Conservation (phyloP, 768 basidiomycete species). For the Rhodotorula taiwanensis region DNA sequence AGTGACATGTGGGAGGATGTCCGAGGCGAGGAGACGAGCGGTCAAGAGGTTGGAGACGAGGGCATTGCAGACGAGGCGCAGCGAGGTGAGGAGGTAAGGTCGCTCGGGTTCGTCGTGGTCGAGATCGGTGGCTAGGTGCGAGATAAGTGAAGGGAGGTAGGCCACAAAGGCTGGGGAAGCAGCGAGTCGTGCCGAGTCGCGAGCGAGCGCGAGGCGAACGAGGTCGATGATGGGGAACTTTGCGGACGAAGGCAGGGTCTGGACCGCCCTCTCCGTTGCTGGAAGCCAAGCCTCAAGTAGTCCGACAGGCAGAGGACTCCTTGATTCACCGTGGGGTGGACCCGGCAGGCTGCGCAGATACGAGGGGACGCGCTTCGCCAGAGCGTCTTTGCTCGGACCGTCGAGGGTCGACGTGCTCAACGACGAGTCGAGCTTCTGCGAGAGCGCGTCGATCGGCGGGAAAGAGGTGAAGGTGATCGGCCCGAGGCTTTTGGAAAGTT, state of each 20-base stretch:
- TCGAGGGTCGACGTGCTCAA: slow-evolving; percentile 45
- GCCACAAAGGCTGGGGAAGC: neutral
- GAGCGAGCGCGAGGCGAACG: slow-evolving; percentile 71
- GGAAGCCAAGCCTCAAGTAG: slow-evolving; percentile 43
- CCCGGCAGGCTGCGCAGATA: slow-evolving; percentile 52
- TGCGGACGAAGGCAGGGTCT: slow-evolving; percentile 33
- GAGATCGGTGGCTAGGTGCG: slow-evolving; percentile 6
- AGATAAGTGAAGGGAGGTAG: slow-evolving; percentile 4
- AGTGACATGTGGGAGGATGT: slow-evolving; percentile 1
- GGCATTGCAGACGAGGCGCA: slow-evolving; percentile 44
- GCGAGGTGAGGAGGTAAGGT: slow-evolving; percentile 44
- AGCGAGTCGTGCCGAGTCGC: slow-evolving; percentile 3
- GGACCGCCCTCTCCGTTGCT: slow-evolving; percentile 34
- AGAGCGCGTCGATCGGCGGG: slow-evolving; percentile 61
- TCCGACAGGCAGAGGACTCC: neutral
- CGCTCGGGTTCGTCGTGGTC: slow-evolving; percentile 21
- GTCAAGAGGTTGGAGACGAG: slow-evolving; percentile 39
- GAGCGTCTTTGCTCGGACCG: slow-evolving; percentile 42
- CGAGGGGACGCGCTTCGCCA: slow-evolving; percentile 54
- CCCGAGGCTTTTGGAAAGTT: slow-evolving; percentile 54
- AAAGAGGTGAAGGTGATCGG: slow-evolving; percentile 71
- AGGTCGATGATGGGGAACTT: slow-evolving; percentile 78
- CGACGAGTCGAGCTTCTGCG: slow-evolving; percentile 58
- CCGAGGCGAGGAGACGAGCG: slow-evolving; percentile 33
- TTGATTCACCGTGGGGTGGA: neutral